Percentiles rank a stretch among this genome's conserved stretches.
These are phyloP conservation scores for Colletotrichum cordylinicola DNA, from an alignment of 2,329 filamentous ascomycete genomes.

Conservation along the genomic window DNA sequence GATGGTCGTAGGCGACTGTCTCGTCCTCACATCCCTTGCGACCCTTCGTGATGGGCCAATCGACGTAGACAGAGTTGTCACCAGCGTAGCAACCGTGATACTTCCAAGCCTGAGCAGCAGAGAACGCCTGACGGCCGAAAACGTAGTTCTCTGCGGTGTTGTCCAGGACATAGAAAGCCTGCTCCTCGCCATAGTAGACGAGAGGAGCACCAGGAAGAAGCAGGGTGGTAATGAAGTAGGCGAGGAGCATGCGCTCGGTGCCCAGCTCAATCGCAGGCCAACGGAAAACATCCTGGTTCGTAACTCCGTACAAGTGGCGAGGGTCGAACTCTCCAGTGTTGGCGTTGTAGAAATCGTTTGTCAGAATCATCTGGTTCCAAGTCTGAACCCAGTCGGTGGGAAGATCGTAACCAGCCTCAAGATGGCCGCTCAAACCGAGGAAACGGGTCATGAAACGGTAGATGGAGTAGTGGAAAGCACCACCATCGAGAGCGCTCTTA, in stretches of 20 bases:
- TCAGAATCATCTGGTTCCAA: constrained; percentile 62
- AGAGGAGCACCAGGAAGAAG: constrained; percentile 66
- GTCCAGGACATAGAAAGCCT: constrained; percentile 68
- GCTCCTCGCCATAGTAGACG: constrained; percentile 69
- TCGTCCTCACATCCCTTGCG: constrained; percentile 62
- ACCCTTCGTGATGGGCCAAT: constrained; percentile 62
- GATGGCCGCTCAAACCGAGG: constrained; percentile 34
- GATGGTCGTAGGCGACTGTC: constrained; percentile 62
- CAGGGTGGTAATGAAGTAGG: constrained; percentile 63
- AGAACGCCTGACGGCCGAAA: constrained; percentile 69
- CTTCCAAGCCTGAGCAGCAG: constrained; percentile 66
- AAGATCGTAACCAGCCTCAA: constrained; percentile 35
- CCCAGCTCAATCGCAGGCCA: constrained; percentile 66
- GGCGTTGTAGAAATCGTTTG: constrained; percentile 65
- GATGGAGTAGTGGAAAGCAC: constrained; percentile 45
- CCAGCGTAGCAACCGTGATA: constrained; percentile 68
- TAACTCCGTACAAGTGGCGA: constrained; percentile 68
- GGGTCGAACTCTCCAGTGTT: constrained; percentile 68
- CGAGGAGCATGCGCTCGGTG: constrained; percentile 61
- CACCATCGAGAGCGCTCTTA: constrained; percentile 49
- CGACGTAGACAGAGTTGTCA: constrained; percentile 59
- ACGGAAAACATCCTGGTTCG: constrained; percentile 70
- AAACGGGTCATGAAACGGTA: constrained; percentile 35
- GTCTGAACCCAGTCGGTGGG: constrained; percentile 47
- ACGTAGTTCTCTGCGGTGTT: constrained; percentile 70